These are phyloP conservation scores for Aspergillus tamarii DNA, from an alignment of 2,329 filamentous ascomycete species.

Conservation along the genomic window DNA sequence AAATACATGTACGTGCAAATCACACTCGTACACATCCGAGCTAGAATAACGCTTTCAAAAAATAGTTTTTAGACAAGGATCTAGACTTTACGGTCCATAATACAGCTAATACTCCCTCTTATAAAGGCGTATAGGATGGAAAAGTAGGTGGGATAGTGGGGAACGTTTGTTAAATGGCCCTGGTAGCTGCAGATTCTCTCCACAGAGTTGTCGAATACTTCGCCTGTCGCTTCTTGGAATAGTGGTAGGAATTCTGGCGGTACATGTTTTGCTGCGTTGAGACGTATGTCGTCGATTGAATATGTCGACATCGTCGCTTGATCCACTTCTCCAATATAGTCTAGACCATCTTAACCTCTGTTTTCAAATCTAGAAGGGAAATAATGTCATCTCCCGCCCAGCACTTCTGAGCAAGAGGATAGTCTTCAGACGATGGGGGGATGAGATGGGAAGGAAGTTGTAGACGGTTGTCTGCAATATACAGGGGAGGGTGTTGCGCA, in stretches of 20 bases:
- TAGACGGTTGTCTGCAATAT: too few relatives aligned
- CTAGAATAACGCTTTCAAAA: not conserved
- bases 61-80: not conserved
- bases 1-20: not conserved
- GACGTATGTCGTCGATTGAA: conserved; percentile 54
- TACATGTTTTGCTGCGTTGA: conserved; percentile 43
- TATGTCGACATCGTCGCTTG: conserved; percentile 29
- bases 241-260: conserved; percentile 39
- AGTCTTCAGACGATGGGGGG: too few relatives aligned
- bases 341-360: too few relatives aligned
- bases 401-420: too few relatives aligned
- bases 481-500: too few relatives aligned
- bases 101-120: conserved; percentile 25
- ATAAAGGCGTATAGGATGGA: conserved; percentile 40
- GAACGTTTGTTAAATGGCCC: conserved; percentile 45
- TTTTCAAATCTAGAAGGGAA: too few relatives aligned
- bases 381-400: too few relatives aligned
- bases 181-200: conserved; percentile 37
- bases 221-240: conserved; percentile 45
- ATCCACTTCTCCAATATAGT: too few relatives aligned
- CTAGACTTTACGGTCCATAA: not conserved
- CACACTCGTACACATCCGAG: too few relatives aligned
- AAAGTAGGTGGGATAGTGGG: conserved; percentile 51
- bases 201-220: conserved; percentile 46
- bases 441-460: too few relatives aligned